Evolutionary conservation across 495 filamentous ascomycete genomes (phyloP).

Genomic region (Evernia prunastri): DNA sequence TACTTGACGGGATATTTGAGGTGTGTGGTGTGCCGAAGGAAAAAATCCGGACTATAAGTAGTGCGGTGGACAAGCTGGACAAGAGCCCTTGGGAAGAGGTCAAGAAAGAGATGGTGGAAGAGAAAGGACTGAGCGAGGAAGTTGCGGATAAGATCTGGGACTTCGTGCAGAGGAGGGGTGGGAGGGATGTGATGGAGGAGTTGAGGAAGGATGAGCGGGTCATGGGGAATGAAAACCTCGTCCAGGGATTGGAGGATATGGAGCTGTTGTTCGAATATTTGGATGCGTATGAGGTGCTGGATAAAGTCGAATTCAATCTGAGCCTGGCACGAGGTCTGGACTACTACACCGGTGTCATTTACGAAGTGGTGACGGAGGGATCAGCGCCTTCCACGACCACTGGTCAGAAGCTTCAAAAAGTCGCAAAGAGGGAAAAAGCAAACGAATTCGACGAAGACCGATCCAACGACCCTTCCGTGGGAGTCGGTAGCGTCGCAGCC

Average conservation of each 20-base stretch:
- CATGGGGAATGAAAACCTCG: conserved; percentile 60
- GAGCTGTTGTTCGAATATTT: conserved; percentile 74
- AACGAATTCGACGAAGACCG: conserved; percentile 67
- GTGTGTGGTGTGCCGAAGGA: conserved; percentile 83
- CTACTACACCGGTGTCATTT: conserved; percentile 94
- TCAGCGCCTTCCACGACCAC: conserved; percentile 54
- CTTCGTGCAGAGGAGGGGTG: conserved; percentile 66
- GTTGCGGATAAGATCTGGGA: conserved; percentile 81
- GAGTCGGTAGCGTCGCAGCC: conserved; percentile 81
- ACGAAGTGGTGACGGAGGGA: conserved; percentile 81
- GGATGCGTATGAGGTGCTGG: conserved; percentile 62
- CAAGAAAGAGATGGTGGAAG: conserved; percentile 83
- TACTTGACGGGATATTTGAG: conserved; percentile 86
- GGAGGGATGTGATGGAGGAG: conserved; percentile 59
- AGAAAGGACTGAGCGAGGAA: conserved; percentile 70
- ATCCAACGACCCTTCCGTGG: conserved; percentile 72
- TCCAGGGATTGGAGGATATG: conserved; percentile 77
- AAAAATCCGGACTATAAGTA: conserved; percentile 79
- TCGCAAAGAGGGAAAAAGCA: conserved; percentile 53
- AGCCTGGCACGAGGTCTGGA: conserved; percentile 80
- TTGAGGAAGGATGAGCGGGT: conserved; percentile 58
- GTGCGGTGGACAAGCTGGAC: conserved; percentile 92
- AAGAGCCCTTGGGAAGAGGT: conserved; percentile 90
- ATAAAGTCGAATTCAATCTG: conserved; percentile 73
- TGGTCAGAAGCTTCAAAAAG: conserved; percentile 42